Conservation (phyloP, 345 rosid species). For the Jatropha curcas region DNA sequence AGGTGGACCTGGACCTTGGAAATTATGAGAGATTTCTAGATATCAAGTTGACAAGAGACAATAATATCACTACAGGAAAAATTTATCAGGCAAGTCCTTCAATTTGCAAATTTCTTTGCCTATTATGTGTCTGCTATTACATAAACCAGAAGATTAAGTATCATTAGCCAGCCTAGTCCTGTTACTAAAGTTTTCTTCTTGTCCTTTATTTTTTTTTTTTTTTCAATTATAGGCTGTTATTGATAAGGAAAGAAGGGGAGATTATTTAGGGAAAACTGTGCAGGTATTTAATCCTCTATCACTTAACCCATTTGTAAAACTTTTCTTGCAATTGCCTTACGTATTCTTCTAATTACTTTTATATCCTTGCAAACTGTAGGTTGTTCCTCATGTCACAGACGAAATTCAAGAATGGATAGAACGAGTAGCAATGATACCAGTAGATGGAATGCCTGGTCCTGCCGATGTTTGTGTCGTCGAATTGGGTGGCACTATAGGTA, state of each 20-base stretch:
- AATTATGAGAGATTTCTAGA: constrained; percentile 95
- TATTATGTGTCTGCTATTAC: not conserved
- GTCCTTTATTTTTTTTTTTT: too few relatives aligned
- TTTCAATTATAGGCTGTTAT: constrained; percentile 55
- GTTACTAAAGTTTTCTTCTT: not conserved
- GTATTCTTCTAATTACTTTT: not conserved
- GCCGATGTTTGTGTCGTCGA: constrained; percentile 98
- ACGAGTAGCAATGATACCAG: constrained; percentile 74
- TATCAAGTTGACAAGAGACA: constrained; percentile 72
- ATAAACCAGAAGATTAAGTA: not conserved
- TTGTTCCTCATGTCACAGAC: constrained; percentile 95
- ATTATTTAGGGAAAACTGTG: constrained; percentile 95
- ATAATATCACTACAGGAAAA: constrained; percentile 92
- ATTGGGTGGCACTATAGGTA: constrained; percentile 98
- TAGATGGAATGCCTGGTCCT: constrained; percentile 75
- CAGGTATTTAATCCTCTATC: constrained; percentile 52
- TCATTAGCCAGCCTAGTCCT: not conserved
- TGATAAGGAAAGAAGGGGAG: constrained; percentile 93
- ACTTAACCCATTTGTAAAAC: constrained; percentile 4
- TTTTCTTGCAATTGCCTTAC: not conserved
- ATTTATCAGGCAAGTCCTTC: constrained; percentile 66
- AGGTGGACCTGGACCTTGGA: constrained; percentile 99
- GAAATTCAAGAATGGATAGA: constrained; percentile 99
- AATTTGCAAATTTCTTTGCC: not conserved
- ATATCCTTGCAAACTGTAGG: constrained; percentile 41